Percentiles rank a stretch among this genome's conserved stretches.
Conservation (phyloP, 164 flowering plant genomes). For the Annona squamosa region DNA sequence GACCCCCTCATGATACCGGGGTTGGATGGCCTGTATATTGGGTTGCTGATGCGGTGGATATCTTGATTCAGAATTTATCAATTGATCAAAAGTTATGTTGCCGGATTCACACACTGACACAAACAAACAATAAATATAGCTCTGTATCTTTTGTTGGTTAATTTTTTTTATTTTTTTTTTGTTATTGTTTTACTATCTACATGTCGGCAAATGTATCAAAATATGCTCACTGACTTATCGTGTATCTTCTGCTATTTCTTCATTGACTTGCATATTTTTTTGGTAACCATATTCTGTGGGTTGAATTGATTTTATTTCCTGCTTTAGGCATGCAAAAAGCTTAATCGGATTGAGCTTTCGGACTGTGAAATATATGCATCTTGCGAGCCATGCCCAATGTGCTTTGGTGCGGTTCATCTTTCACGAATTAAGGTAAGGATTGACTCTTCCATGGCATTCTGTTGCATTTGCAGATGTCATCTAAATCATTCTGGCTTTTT, state of each 20-base stretch:
- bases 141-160: too few relatives aligned
- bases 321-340: constrained; percentile 85
- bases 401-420: constrained; percentile 96
- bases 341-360: constrained; percentile 66
- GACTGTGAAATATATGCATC: constrained; percentile 94
- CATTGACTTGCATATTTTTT: background rate
- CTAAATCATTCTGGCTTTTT: background rate
- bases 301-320: background rate
- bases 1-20: too few relatives aligned
- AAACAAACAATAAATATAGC: too few relatives aligned
- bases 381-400: constrained; percentile 98
- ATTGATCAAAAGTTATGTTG: too few relatives aligned
- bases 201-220: too few relatives aligned
- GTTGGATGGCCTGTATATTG: too few relatives aligned
- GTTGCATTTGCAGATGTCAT: background rate
- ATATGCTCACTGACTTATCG: too few relatives aligned
- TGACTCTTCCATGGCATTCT: background rate
- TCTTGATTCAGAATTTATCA: too few relatives aligned
- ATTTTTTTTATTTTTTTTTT: too few relatives aligned
- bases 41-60: too few relatives aligned
- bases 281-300: background rate
- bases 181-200: too few relatives aligned
- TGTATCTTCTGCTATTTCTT: background rate
- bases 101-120: too few relatives aligned
- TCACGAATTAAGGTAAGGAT: constrained; percentile 71